Evolutionary conservation across 2,329 filamentous ascomycete species (phyloP), one percentile per base, ranked within the genome.

Genomic region (Trichoderma cornu-damae): DNA sequence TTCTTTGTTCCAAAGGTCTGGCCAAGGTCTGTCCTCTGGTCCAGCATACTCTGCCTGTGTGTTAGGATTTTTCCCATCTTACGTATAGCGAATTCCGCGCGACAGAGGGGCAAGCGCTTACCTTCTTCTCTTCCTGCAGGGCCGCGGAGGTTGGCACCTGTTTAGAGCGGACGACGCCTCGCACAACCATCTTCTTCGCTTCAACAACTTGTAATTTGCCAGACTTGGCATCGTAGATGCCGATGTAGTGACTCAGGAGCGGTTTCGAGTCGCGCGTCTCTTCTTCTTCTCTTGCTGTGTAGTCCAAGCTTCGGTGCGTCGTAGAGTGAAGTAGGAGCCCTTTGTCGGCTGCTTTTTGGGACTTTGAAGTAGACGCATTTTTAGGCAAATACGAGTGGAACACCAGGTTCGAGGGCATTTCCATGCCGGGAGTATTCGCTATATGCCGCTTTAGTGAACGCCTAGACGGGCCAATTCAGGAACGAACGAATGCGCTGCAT

Each of bases 1-100:
- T 92, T 93, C 76, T 89, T 91, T 24, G 89, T 93, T 69, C 90
- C 90, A 66, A 95, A 95, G 30, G 87, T 84, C 65, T 88, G 80
- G 38, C 88, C 88, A 11, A 95, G 83, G 2, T 86, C 82, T 64
- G 84, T 86, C 64, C 82, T 83, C 67, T 82, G 81, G 26, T 86
- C 81, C 65, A 80, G 74, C 66, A 80, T 80, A 43, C 75, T 80
- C 83, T 86, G 64, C 16, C n/a, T 35, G 35, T 18, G 47, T 20
- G 60, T 73, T 70, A 62, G 68, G 37, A 53, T 18, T 24, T 18
- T 24, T 32, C 4, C 7, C 26, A 28, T 8, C 4, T 7, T 3
- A 24, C 14, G 14, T 16, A 12, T 6, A 2, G 11, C 12, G 6
- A 14, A 1, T 9, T 47, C 12, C 11, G n/a, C n/a, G n/a, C n/a